Percentiles rank a stretch among this genome's conserved stretches.
phyloP scores from a whole-genome alignment of 805 yeast genomes.

The Kuraishia floccosa region DNA sequence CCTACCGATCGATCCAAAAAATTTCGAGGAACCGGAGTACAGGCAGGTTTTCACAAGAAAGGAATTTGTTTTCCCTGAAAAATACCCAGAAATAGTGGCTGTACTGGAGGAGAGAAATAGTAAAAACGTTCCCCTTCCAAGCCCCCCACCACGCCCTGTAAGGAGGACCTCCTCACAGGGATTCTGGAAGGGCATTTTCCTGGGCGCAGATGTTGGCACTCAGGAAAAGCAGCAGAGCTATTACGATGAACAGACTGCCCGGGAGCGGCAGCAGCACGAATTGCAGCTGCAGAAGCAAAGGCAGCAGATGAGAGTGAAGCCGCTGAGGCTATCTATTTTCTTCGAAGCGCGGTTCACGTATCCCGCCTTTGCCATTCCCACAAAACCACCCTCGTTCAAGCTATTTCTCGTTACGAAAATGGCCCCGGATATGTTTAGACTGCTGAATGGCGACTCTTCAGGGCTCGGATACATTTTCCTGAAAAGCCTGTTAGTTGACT shows the following conservation, averaged over 20 bases:
- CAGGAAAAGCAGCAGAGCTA: slow-evolving; percentile 1
- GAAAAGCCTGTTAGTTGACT: slow-evolving; percentile 22
- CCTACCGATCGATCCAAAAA: slow-evolving; percentile 29
- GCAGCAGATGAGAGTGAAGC: slow-evolving; percentile 12
- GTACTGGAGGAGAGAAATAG: slow-evolving; percentile 14
- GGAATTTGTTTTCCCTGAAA: slow-evolving; percentile 22
- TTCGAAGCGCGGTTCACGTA: slow-evolving; percentile 38
- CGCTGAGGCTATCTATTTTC: slow-evolving; percentile 24
- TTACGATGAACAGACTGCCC: too few relatives aligned
- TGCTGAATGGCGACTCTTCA: slow-evolving; percentile 30
- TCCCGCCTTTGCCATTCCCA: slow-evolving; percentile 36
- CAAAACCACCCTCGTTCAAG: slow-evolving; percentile 16
- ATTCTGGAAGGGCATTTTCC: slow-evolving; percentile 1
- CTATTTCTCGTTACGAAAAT: slow-evolving; percentile 10
- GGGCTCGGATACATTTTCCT: slow-evolving; percentile 35
- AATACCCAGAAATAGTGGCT: slow-evolving; percentile 33
- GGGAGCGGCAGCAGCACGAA: slow-evolving; percentile 2
- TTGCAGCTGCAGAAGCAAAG: slow-evolving; percentile 5
- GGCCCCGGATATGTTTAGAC: slow-evolving; percentile 11
- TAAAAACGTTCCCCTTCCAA: slow-evolving; percentile 5
- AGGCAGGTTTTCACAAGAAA: slow-evolving; percentile 33
- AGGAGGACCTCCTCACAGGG: slow-evolving; percentile 6
- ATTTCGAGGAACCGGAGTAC: slow-evolving; percentile 19
- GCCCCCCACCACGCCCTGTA: slow-evolving; percentile 7
- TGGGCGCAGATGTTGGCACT: background rate